These are phyloP conservation scores for Mucor indicus DNA, from an alignment of 371 early-diverging fungal species.

Conservation along the genomic window DNA sequence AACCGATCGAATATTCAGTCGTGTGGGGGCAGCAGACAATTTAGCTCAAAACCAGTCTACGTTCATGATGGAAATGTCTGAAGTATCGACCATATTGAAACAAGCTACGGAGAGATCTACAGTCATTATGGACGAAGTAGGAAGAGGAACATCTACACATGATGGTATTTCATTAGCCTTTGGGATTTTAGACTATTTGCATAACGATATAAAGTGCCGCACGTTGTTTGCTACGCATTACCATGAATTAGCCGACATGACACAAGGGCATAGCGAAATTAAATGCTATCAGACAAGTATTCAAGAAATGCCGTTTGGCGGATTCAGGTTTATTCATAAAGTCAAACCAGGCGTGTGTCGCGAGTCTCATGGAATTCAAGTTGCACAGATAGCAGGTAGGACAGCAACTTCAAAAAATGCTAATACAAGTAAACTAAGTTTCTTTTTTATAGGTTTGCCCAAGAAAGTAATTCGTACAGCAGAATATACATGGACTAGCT, in stretches of 20 bases:
- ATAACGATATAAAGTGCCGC: conserved; percentile 57
- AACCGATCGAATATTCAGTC: conserved; percentile 86
- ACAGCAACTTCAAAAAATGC: background rate
- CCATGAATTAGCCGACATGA: conserved; percentile 71
- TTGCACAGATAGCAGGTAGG: conserved; percentile 67
- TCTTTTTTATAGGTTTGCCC: conserved; percentile 6
- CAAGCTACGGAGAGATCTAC: conserved; percentile 79
- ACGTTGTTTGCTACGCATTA: conserved; percentile 96
- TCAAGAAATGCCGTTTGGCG: conserved; percentile 36
- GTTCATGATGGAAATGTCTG: conserved; percentile 99
- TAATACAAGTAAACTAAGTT: background rate
- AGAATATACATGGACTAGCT: conserved; percentile 1
- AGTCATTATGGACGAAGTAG: conserved; percentile 98
- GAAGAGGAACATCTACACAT: conserved; percentile 92
- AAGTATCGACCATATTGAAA: conserved; percentile 86
- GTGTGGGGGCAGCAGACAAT: conserved; percentile 81
- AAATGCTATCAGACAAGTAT: conserved; percentile 59
- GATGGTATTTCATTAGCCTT: conserved; percentile 94
- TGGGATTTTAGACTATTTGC: conserved; percentile 81
- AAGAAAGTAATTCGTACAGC: conserved; percentile 2
- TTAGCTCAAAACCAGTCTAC: conserved; percentile 87
- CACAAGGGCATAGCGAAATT: conserved; percentile 19
- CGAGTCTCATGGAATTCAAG: conserved; percentile 68
- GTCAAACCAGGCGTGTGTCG: conserved; percentile 60
- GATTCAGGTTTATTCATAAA: conserved; percentile 60